Conservation (phyloP, 2,329 filamentous ascomycete species). For the Verticillium nubilum region DNA sequence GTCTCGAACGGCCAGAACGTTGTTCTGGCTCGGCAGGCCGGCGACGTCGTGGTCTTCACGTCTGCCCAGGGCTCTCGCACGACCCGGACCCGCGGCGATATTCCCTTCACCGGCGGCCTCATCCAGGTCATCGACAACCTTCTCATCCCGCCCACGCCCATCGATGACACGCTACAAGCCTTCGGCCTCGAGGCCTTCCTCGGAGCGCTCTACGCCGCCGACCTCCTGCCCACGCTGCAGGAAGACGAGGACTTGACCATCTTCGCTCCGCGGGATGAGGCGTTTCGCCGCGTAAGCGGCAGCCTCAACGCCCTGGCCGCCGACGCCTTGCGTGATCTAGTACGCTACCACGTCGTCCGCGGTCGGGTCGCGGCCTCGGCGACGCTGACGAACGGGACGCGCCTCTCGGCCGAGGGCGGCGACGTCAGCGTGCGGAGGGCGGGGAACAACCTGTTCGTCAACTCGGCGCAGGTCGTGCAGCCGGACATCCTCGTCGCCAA, state of each 20-base stretch:
- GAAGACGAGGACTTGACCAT: constrained; percentile 42
- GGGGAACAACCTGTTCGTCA: constrained; percentile 42
- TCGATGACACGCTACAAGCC: constrained; percentile 26
- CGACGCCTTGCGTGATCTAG: constrained; percentile 35
- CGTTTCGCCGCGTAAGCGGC: constrained; percentile 42
- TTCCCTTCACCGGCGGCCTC: constrained; percentile 41
- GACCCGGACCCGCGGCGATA: constrained; percentile 35
- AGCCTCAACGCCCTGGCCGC: constrained; percentile 31
- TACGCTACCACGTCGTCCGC: constrained; percentile 53
- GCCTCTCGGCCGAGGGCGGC: constrained; percentile 25
- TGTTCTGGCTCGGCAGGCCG: constrained; percentile 36
- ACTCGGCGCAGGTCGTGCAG: constrained; percentile 47
- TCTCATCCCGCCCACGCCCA: constrained; percentile 37
- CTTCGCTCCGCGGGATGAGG: constrained; percentile 47
- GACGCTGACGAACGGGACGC: constrained; percentile 18
- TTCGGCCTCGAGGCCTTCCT: constrained; percentile 34
- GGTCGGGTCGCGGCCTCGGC: constrained; percentile 46
- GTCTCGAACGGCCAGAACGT: constrained; percentile 45
- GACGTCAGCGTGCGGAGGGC: constrained; percentile 31
- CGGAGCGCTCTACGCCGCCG: constrained; percentile 31
- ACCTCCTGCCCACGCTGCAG: constrained; percentile 34
- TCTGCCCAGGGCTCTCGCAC: constrained; percentile 35
- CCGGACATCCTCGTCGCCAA: constrained; percentile 50
- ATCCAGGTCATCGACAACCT: constrained; percentile 48
- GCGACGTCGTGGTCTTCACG: constrained; percentile 31